Evolutionary conservation across 495 filamentous ascomycete genomes (phyloP).

Genomic region (Amphirosellinia nigrospora): DNA sequence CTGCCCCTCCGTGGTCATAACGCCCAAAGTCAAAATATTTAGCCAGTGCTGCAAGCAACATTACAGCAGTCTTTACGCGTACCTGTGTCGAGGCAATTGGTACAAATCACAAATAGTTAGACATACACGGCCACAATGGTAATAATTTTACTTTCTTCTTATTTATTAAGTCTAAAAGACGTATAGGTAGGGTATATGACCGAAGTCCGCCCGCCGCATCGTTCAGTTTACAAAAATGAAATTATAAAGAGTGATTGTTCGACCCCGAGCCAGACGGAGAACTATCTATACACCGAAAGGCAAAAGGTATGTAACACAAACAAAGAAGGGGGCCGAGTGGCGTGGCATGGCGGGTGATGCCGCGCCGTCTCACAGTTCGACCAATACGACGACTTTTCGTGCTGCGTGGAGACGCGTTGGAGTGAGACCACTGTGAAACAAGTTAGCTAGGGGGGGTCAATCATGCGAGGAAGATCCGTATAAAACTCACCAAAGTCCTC

Average conservation of each 20-base stretch:
- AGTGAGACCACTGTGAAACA: slow-evolving; percentile 69
- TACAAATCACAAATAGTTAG: too few species aligned
- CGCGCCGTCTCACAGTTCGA: slow-evolving; percentile 28
- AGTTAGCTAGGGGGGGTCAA: slow-evolving; percentile 46
- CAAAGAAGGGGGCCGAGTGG: slow-evolving; percentile 29
- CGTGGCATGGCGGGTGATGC: slow-evolving; percentile 19
- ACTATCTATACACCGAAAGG: slow-evolving; percentile 41
- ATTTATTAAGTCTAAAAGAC: slow-evolving; percentile 47
- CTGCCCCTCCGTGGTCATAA: too few species aligned
- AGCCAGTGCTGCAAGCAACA: too few species aligned
- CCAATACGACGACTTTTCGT: slow-evolving; percentile 74
- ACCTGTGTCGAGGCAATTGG: too few species aligned
- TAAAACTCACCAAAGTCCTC: slow-evolving; percentile 82
- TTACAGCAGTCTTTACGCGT: too few species aligned
- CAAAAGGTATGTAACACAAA: slow-evolving; percentile 40
- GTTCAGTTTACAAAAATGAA: slow-evolving; percentile 52
- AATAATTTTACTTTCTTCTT: slow-evolving; percentile 38
- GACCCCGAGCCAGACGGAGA: slow-evolving; percentile 37
- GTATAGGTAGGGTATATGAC: slow-evolving; percentile 43
- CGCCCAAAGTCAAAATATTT: too few species aligned
- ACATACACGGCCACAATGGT: neutral
- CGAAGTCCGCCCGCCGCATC: slow-evolving; percentile 43
- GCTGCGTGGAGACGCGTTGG: slow-evolving; percentile 83
- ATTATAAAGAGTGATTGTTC: slow-evolving; percentile 42
- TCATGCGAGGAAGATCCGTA: neutral